Conservation (phyloP, 2,329 filamentous ascomycete genomes). For the Aspergillus felis region DNA sequence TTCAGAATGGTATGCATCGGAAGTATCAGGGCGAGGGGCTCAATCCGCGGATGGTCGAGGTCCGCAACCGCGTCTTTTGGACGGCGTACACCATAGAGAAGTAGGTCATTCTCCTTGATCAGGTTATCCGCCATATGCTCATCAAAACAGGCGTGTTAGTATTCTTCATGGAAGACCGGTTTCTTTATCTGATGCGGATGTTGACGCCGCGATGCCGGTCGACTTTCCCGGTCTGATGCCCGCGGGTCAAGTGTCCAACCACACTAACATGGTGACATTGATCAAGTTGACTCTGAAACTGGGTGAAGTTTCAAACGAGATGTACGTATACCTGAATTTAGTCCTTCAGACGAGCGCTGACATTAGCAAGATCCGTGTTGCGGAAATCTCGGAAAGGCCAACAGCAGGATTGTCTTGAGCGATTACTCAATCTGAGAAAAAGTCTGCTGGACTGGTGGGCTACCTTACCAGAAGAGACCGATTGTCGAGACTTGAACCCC, state of each 20-base stretch:
- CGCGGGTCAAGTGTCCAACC: constrained; percentile 39
- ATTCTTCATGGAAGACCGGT: constrained; percentile 55
- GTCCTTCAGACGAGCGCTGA: constrained; percentile 8
- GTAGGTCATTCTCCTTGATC: constrained; percentile 26
- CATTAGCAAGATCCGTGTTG: constrained; percentile 30
- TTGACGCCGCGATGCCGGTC: constrained; percentile 52
- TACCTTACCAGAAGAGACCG: constrained; percentile 34
- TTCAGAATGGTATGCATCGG: constrained; percentile 59
- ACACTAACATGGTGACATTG: constrained; percentile 46
- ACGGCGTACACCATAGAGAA: constrained; percentile 56
- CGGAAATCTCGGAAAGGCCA: constrained; percentile 38
- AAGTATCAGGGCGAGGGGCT: constrained; percentile 47
- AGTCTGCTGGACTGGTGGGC: constrained; percentile 43
- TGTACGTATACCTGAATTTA: constrained; percentile 23
- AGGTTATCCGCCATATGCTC: constrained; percentile 2
- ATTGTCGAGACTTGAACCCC: constrained; percentile 41
- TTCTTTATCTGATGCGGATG: constrained; percentile 51
- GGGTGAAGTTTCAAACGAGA: constrained; percentile 39
- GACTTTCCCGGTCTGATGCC: constrained; percentile 45
- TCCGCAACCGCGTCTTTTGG: constrained; percentile 56
- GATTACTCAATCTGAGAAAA: constrained; percentile 36
- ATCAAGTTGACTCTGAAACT: constrained; percentile 44
- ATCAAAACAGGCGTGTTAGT: constrained; percentile 45
- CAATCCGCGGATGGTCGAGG: constrained; percentile 48
- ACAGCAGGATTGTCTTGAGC: constrained; percentile 39